Evolutionary conservation across 2,329 filamentous ascomycete species (phyloP), one percentile per base, ranked within the genome.

Genomic region (Cercospora sesami): DNA sequence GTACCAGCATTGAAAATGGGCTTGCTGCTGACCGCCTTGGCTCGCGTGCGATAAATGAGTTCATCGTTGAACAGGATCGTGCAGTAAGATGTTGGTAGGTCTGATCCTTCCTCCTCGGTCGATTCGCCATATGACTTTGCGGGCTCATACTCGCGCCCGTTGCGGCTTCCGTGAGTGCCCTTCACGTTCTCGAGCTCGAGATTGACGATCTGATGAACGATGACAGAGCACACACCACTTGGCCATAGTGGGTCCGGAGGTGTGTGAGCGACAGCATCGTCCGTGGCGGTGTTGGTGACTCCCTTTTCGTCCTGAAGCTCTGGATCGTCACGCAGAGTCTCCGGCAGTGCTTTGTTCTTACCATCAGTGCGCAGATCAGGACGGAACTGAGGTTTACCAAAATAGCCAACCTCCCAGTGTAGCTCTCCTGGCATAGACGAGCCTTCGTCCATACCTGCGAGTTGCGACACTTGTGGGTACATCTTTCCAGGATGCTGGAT

Each of bases 1-100:
- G 94, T 97, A 68, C 94, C 94, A 3, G 95, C 94, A 74, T 98
- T 97, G 85, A 97, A 98, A 71, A 98, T 97, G 1, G 95, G 95
- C 78, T 96, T 94, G 63, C 92, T 96, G 39, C 91, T 96, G 7
- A 96, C 91, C 4, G 94, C 94, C 83, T 99, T 98, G 39, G 92
- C 88, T 75, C 95, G 88, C n/a, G 94, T 98, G 76, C 94, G 93
- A 83, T 97, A 98, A 18, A 93, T 85, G 81, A 97, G 81, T 74
- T 96, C 89, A 75, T 98, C 94, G 73, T 97, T 97, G 79, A 91
- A 85, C 10, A 95, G 81, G 64, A 99, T 94, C 1, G 93, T 97
- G 81, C 94, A 97, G 81, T 99, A 99, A 45, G 92, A 92, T 69
- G 91, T 97, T 0, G 95, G 95, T 31, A 98, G 83, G 60, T 90